Evolutionary conservation across 441 rosid species (phyloP), one percentile per base, ranked within the genome.

Genomic region (Populus hybrid): DNA sequence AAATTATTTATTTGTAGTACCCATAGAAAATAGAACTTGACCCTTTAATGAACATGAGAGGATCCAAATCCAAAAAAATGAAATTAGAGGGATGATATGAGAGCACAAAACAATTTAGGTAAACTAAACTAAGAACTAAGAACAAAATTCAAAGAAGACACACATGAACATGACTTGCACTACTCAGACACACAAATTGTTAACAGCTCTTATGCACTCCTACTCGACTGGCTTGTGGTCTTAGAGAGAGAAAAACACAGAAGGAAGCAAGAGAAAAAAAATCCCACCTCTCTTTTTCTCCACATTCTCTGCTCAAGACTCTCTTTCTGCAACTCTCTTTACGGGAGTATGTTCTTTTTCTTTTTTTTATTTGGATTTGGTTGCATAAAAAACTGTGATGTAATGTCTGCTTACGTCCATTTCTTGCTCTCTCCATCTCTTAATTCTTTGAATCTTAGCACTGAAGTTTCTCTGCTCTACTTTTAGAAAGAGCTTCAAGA

Each of bases 381-480:
- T 28, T 69, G 6, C 71, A 3, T 18, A 20, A 53, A 18, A 32
- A 75, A 74, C 69, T 65, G 38, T 64, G 35, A 57, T 67, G 79
- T 18, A 6, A 23, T 46, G 20, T 26, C 9, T 72, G 76, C 67
- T 75, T 75, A 65, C 70, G 78, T 65, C 69, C 67, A 68, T 76
- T 16, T 28, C n/a, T 72, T 79, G 80, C 74, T 76, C 38, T 77
- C 69, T 61, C 34, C 34, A 61, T 70, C 46, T 61, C 78, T 36
- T 34, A 82, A 46, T 83, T 73, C 87, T 28, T 70, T 82, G 34
- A 87, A 91, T 87, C 97, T 93, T 93, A 88, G 78, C 89, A 63
- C 83, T 46, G 83, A 87, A 88, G 96, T 77, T 85, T 87, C 66
- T 79, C 66, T 79, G 42, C 73, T 82, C 72, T 59, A 75, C 76